Conservation (phyloP, 805 yeast genomes). For the Lipomyces spencermartinsiae region DNA sequence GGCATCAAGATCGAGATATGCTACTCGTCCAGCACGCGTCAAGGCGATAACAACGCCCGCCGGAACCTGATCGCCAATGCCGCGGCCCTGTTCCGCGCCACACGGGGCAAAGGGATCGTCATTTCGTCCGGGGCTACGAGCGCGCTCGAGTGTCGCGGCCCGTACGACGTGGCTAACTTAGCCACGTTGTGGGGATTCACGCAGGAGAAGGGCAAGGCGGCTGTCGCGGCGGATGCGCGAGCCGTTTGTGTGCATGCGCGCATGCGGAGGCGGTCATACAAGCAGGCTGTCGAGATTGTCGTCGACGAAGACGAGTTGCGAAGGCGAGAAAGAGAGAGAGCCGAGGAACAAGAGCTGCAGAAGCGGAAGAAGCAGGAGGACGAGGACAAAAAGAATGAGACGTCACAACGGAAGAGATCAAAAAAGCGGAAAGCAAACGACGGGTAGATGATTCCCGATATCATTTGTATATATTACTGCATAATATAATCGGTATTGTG, state of each 20-base stretch:
- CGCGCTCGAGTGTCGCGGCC: constrained; percentile 63
- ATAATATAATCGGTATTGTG: not conserved
- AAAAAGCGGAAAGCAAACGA: constrained; percentile 13
- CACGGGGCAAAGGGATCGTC: constrained; percentile 79
- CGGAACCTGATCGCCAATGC: constrained; percentile 73
- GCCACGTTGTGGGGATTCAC: constrained; percentile 74
- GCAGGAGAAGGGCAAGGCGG: constrained; percentile 61
- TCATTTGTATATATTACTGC: not conserved
- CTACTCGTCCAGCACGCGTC: constrained; percentile 57
- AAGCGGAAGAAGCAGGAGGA: constrained; percentile 10
- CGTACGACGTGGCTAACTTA: constrained; percentile 70
- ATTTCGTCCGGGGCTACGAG: constrained; percentile 74
- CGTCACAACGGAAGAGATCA: not conserved
- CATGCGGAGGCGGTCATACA: constrained; percentile 69
- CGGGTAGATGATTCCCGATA: not conserved
- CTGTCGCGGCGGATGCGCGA: constrained; percentile 65
- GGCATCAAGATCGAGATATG: constrained; percentile 84
- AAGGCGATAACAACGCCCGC: constrained; percentile 48
- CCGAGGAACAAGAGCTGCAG: not conserved
- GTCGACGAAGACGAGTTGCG: constrained; percentile 11
- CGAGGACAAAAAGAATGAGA: not conserved
- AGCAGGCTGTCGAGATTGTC: constrained; percentile 27
- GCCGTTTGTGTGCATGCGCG: constrained; percentile 75
- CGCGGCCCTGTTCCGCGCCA: constrained; percentile 76
- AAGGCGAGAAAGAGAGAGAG: not conserved